Evolutionary conservation across 441 rosid genomes (phyloP).

Genomic region (Bocquillonia castaneifolia): DNA sequence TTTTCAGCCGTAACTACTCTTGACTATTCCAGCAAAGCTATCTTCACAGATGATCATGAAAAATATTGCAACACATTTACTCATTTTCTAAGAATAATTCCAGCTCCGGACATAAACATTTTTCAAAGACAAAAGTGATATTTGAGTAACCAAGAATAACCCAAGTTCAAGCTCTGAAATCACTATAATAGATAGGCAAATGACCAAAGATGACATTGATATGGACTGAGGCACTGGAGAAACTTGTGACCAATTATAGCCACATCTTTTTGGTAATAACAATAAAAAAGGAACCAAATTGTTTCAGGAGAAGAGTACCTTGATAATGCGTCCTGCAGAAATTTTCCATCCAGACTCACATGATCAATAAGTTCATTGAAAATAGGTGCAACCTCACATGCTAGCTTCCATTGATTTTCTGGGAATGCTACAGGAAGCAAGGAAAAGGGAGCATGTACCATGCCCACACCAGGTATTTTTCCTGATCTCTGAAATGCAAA

Average conservation of each 20-base stretch:
- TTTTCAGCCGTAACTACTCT: neutral
- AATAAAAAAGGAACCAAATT: neutral
- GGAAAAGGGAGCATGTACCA: slow-evolving; percentile 87
- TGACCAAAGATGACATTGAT: neutral
- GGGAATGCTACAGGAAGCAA: slow-evolving; percentile 77
- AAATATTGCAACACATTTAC: neutral
- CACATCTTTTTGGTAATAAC: neutral
- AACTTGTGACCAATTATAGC: neutral
- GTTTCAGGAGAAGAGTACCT: slow-evolving; percentile 38
- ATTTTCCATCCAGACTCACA: slow-evolving; percentile 84
- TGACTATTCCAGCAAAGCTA: neutral
- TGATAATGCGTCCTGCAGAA: slow-evolving; percentile 75
- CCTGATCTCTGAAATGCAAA: slow-evolving; percentile 68
- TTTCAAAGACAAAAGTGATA: neutral
- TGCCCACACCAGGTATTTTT: slow-evolving; percentile 77
- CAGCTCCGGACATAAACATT: neutral
- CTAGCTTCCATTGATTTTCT: slow-evolving; percentile 64
- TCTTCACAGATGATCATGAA: neutral
- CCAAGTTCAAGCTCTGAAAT: neutral
- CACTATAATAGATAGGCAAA: neutral
- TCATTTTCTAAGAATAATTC: neutral
- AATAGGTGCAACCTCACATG: slow-evolving; percentile 86
- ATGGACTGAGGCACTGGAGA: neutral
- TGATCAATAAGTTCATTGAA: slow-evolving; percentile 93
- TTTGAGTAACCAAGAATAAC: neutral